Conservation (phyloP, 805 yeast species). For the Candida anglica region DNA sequence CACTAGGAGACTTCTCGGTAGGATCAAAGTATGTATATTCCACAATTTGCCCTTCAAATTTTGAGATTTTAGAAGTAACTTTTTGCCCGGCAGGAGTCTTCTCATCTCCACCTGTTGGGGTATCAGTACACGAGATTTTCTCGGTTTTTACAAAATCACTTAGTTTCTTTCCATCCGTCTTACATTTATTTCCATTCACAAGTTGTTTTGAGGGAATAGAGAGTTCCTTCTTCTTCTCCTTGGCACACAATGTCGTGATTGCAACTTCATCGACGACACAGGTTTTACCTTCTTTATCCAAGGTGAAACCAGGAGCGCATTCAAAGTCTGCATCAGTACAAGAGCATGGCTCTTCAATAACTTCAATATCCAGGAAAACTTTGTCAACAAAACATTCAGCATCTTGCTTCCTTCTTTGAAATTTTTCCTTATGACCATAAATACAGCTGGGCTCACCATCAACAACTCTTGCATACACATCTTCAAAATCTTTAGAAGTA, state of each 20-base stretch:
- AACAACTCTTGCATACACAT: conserved; percentile 50
- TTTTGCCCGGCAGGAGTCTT: conserved; percentile 4
- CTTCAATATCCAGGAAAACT: conserved; percentile 42
- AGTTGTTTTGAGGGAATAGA: conserved; percentile 36
- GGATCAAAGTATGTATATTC: conserved; percentile 63
- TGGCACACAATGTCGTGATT: conserved; percentile 21
- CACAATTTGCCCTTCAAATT: conserved; percentile 50
- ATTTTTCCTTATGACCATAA: conserved; percentile 64
- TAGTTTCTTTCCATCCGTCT: conserved; percentile 16
- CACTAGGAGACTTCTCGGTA: conserved; percentile 29
- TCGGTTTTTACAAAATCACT: conserved; percentile 21
- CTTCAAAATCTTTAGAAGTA: conserved; percentile 56
- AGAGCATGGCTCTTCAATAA: conserved; percentile 52
- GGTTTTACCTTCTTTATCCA: conserved; percentile 24
- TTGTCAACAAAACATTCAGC: conserved; percentile 60
- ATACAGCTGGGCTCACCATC: conserved; percentile 48
- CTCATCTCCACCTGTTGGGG: conserved; percentile 6
- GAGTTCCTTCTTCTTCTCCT: conserved; percentile 13
- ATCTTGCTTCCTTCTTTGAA: conserved; percentile 58
- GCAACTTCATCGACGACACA: conserved; percentile 42
- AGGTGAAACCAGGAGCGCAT: conserved; percentile 51
- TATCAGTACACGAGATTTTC: conserved; percentile 34
- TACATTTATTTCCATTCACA: conserved; percentile 45
- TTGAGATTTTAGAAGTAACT: conserved; percentile 23
- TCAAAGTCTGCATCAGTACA: conserved; percentile 70